A percentile compares a stretch with the other conserved stretches of the same genome.
Evolutionary conservation across 1,284 basidiomycete species (phyloP).

Genomic region (Ustilago hordei): DNA sequence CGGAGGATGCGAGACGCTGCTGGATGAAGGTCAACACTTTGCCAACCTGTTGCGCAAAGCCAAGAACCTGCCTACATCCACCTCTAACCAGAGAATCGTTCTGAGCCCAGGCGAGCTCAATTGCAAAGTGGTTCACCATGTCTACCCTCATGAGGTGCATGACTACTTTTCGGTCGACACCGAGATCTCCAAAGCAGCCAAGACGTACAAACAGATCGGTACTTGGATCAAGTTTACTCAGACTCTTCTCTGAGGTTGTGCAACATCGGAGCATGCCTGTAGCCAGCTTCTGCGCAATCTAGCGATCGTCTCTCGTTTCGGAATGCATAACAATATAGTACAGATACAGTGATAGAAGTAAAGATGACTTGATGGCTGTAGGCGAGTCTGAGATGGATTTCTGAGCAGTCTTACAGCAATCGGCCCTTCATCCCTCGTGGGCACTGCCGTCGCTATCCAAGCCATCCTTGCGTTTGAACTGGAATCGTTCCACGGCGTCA

Average conservation of each 20-base stretch:
- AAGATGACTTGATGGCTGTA: background rate
- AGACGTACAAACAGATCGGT: slow-evolving; percentile 49
- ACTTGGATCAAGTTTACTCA: slow-evolving; percentile 54
- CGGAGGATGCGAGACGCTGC: slow-evolving; percentile 41
- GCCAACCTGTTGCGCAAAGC: slow-evolving; percentile 55
- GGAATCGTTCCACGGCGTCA: slow-evolving; percentile 24
- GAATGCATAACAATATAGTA: slow-evolving; percentile 3
- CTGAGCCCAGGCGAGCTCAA: slow-evolving; percentile 45
- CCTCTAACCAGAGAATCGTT: slow-evolving; percentile 34
- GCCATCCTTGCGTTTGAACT: slow-evolving; percentile 31
- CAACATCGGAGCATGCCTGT: background rate
- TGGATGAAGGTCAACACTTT: slow-evolving; percentile 52
- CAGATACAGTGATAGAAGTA: background rate
- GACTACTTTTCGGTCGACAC: slow-evolving; percentile 58
- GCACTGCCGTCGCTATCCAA: slow-evolving; percentile 13
- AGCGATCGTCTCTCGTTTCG: background rate
- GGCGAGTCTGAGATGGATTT: background rate
- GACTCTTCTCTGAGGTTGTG: slow-evolving; percentile 22
- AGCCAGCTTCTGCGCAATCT: background rate
- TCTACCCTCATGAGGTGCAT: slow-evolving; percentile 40
- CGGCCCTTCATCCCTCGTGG: background rate
- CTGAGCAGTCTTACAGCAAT: background rate
- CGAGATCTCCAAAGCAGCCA: slow-evolving; percentile 36
- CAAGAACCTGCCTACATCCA: slow-evolving; percentile 45
- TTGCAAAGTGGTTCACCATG: slow-evolving; percentile 39